A percentile compares a stretch with the other conserved stretches of the same genome.
These are phyloP conservation scores for Cladosporium sp. DNA, from an alignment of 2,329 filamentous ascomycete genomes.

Conservation along the genomic window DNA sequence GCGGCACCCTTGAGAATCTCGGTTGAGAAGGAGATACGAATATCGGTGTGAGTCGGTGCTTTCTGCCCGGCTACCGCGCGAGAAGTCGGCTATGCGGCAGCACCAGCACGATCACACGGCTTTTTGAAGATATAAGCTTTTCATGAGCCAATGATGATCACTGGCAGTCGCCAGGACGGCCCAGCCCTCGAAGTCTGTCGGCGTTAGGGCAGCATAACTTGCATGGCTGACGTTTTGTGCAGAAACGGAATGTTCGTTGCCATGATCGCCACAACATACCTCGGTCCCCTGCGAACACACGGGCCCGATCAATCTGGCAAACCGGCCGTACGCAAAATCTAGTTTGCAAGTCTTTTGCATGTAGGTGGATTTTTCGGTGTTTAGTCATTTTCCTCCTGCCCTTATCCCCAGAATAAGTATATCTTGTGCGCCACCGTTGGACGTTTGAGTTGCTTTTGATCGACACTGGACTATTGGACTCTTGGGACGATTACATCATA, in stretches of 20 bases:
- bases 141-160: background rate
- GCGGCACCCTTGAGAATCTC: background rate
- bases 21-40: background rate
- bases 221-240: conserved; percentile 8
- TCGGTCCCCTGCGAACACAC: conserved; percentile 5
- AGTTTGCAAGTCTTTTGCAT: conserved; percentile 8
- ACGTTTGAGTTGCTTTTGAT: conserved; percentile 8
- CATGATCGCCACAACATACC: conserved; percentile 14
- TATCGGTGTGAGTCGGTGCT: conserved; percentile 5
- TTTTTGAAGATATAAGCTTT: conserved; percentile 11
- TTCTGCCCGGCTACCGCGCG: background rate
- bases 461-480: conserved; percentile 13
- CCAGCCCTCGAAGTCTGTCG: background rate
- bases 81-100: conserved; percentile 12
- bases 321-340: conserved; percentile 16
- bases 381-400: conserved; percentile 3
- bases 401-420: conserved; percentile 15
- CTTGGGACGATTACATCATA: conserved; percentile 18
- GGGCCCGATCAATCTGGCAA: conserved; percentile 7
- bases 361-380: conserved; percentile 12
- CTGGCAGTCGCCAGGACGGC: background rate
- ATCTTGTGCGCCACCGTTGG: conserved; percentile 1
- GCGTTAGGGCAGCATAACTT: conserved; percentile 10
- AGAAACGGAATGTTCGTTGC: conserved; percentile 1
- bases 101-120: background rate